phyloP scores from a whole-genome alignment of 495 filamentous ascomycete genomes.

The Chaetomium fimeti region DNA sequence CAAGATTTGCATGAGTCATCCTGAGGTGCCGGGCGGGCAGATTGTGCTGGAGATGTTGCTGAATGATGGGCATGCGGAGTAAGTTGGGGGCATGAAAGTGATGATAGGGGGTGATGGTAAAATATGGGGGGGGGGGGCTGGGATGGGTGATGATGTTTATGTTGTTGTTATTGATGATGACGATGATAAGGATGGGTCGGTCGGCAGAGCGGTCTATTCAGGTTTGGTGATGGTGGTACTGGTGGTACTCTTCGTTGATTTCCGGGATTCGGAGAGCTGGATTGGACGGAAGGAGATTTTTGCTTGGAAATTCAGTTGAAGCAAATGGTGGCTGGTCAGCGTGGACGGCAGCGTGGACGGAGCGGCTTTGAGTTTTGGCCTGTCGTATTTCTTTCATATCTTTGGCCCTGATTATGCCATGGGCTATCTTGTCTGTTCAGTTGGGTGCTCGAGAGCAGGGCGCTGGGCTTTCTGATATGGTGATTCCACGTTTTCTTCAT shows the following conservation, averaged over 20 bases:
- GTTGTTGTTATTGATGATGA: background rate
- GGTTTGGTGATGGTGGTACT: background rate
- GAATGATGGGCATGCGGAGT: slow-evolving; percentile 91
- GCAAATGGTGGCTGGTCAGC: background rate
- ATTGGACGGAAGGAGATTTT: background rate
- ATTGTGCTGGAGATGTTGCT: slow-evolving; percentile 88
- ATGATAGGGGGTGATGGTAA: slow-evolving; percentile 1
- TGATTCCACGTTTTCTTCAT: background rate
- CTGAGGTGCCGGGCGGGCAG: slow-evolving; percentile 74
- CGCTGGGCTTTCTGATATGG: slow-evolving; percentile 3
- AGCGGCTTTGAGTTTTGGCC: background rate
- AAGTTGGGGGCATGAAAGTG: slow-evolving; percentile 25
- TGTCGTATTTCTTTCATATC: background rate
- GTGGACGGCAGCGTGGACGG: no score
- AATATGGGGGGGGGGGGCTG: background rate
- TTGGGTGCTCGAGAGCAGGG: background rate
- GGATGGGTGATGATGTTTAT: background rate
- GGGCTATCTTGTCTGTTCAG: background rate
- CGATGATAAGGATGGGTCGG: background rate
- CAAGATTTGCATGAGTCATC: slow-evolving; percentile 95
- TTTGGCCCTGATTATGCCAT: background rate
- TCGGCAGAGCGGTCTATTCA: background rate
- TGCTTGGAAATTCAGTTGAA: background rate
- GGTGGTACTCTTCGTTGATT: background rate
- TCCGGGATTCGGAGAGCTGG: background rate